phyloP scores from a whole-genome alignment of 352 stramenopile genomes.

The Aphanomyces stellatus region DNA sequence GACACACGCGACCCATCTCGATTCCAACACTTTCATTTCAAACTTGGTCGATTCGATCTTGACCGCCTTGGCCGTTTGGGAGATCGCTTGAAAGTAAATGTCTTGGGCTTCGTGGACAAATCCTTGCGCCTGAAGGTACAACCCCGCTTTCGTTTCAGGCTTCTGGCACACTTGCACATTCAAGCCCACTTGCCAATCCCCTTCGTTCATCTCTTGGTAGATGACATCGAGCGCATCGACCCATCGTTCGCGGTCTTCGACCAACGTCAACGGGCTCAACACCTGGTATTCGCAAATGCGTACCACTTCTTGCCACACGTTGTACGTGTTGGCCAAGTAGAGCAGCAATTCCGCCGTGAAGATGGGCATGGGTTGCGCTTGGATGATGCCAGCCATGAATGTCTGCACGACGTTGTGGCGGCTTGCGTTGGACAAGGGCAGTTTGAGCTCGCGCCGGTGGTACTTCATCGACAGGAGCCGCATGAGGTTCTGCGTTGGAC shows the following conservation, averaged over 20 bases:
- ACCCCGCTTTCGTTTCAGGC: slow-evolving; percentile 54
- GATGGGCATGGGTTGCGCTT: slow-evolving; percentile 46
- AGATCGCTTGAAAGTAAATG: slow-evolving; percentile 79
- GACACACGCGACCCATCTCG: slow-evolving; percentile 86
- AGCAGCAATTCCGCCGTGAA: slow-evolving; percentile 78
- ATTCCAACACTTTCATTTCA: slow-evolving; percentile 80
- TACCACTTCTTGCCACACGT: slow-evolving; percentile 63
- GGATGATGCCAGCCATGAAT: slow-evolving; percentile 66
- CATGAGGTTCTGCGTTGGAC: slow-evolving; percentile 49
- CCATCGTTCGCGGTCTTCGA: slow-evolving; percentile 73
- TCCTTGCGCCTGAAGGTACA: slow-evolving; percentile 73
- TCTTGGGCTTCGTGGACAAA: slow-evolving; percentile 82
- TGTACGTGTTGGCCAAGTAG: slow-evolving; percentile 74
- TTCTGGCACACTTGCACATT: slow-evolving; percentile 69
- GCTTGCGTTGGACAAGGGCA: slow-evolving; percentile 43
- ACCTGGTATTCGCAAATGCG: slow-evolving; percentile 80
- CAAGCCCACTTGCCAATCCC: slow-evolving; percentile 71
- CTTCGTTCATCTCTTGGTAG: slow-evolving; percentile 82
- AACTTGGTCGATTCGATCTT: slow-evolving; percentile 80
- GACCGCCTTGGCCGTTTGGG: slow-evolving; percentile 55
- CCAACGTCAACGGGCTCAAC: slow-evolving; percentile 49
- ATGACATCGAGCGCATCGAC: slow-evolving; percentile 77
- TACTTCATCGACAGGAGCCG: slow-evolving; percentile 82
- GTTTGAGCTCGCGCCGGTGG: slow-evolving; percentile 77
- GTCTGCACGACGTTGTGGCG: slow-evolving; percentile 82